Base-by-base conservation (phyloP, 2,329 filamentous ascomycete genomes). In the Hyphodiscus sp. region DNA sequence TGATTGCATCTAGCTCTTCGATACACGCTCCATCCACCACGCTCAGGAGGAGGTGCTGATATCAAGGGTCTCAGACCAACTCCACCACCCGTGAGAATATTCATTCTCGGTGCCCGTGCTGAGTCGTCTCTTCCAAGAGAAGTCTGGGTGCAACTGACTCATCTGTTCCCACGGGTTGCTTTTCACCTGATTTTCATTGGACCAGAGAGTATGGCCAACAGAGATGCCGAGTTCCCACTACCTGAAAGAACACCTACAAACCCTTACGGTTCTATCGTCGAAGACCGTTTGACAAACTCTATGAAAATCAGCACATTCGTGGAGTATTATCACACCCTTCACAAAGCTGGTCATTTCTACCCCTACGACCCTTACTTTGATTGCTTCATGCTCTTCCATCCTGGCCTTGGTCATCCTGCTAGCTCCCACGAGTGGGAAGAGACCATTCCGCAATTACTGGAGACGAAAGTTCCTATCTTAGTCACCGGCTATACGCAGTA, bases 281-380 rank as follows among this genome's bases (percentile, higher is more conserved):
- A 99, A 73, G 92, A 95, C 70, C 84, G 92, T 50, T 79, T 99
- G 9, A 89, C 87, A 67, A 84, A 87, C 52, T 86, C 87, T 61
- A 84, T 97, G 82, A 99, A 99, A 76, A 95, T 99, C 66, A 94
- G 87, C 69, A 99, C 95, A 0, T 96, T 91, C 66, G 92, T 97
- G 49, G 94, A 99, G 64, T 96, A 99, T 74, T 99, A 95, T 75
- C 92, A 99, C 72, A 97, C 89, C 2, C 82, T 99, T 63, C 92
- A 99, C 74, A 83, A 91, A 68, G 88, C 92, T 0, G 87, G 90
- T 47, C 81, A 91, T 68, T 99, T 97, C 74, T 83, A 88, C 54
- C 94, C 95, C 0, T 96, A 95, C 68, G 94, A 99, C 68, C 94
- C 94, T 0, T 99, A 99, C 74, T 96, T 99, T 70, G 94, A 99